Evolutionary conservation across 2,329 filamentous ascomycete genomes (phyloP), one percentile per base, ranked within the genome.

Genomic region (Calonectria hongkongensis): DNA sequence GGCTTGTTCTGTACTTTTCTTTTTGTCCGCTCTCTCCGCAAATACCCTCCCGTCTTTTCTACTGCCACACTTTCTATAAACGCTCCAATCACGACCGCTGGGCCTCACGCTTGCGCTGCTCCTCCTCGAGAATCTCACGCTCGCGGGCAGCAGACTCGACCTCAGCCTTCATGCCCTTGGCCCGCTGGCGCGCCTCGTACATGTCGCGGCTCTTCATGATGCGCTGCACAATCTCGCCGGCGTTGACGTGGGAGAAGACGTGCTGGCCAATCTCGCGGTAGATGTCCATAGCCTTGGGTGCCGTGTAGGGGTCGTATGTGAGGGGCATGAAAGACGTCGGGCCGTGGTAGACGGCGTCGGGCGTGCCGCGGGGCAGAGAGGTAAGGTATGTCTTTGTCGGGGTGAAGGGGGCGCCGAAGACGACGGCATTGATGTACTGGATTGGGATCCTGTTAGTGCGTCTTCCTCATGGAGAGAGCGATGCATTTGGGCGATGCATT

Each of bases 281-380:
- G 81, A 99, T 95, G 41, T 93, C 93, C 88, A 98, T 92, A 60
- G 89, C 87, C 84, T 96, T 97, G 66, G 95, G 92, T 16, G 92
- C 94, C 33, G 89, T 88, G 85, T 98, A 98, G 1, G 94, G 94
- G 80, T 96, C 94, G 81, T 94, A 94, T 7, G 92, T 94, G 28
- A 92, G 82, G 81, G 92, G 94, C 87, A 98, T 97, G 83, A 98
- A 98, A 15, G 94, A 90, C 0, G 97, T 99, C 8, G 95, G 95
- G n/a, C 97, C 97, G 85, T 99, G 97, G 84, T 98, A 99, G 73
- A 99, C 94, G 33, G 92, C 93, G 79, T 93, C 89, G 16, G 95
- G 94, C 5, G 89, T 90, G 63, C 93, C 92, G 84, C 92, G 92
- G 0, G 96, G 95, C 56, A 97, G 88, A 1, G 91, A 88, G 71